These are phyloP conservation scores for Aegilops bicornis DNA, from an alignment of 176 grass and related monocot genomes.

Conservation along the genomic window DNA sequence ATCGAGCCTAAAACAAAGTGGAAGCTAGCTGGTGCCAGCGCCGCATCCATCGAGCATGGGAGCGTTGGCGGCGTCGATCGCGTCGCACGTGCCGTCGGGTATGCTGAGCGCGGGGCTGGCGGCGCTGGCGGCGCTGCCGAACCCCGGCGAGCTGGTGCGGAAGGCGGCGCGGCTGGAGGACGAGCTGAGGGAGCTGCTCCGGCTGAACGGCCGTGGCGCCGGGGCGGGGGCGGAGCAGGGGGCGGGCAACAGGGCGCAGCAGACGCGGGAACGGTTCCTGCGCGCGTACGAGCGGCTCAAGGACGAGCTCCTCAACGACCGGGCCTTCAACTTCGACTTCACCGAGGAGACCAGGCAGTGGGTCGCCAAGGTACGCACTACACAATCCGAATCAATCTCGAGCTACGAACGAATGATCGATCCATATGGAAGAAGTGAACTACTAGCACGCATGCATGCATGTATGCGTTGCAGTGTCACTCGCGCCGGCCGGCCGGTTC, in stretches of 20 bases:
- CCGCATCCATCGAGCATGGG: slow-evolving; percentile 2
- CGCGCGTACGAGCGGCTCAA: slow-evolving; percentile 58
- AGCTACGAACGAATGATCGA: too few species aligned
- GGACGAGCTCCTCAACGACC: slow-evolving; percentile 44
- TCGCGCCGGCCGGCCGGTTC: too few species aligned
- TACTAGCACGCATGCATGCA: too few species aligned
- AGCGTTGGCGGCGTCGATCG: slow-evolving; percentile 25
- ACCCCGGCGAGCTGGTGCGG: slow-evolving; percentile 30
- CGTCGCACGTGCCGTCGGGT: slow-evolving; percentile 39
- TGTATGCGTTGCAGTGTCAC: too few species aligned
- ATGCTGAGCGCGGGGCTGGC: slow-evolving; percentile 6
- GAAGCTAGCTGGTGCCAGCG: not conserved
- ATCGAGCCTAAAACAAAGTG: not conserved
- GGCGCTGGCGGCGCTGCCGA: slow-evolving; percentile 28
- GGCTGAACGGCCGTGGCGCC: not conserved
- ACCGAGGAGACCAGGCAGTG: slow-evolving; percentile 39
- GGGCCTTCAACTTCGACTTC: slow-evolving; percentile 52
- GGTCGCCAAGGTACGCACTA: slow-evolving; percentile 33
- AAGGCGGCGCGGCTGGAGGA: slow-evolving; percentile 40
- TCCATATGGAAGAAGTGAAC: too few species aligned
- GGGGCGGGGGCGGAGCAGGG: not conserved
- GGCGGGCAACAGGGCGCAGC: not conserved
- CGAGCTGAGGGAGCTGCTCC: slow-evolving; percentile 33
- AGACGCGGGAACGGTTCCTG: slow-evolving; percentile 36
- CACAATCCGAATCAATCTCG: too few species aligned